These are phyloP conservation scores for Nicotiana obtusifolia DNA, from an alignment of 257 asterid genomes.

Conservation along the genomic window DNA sequence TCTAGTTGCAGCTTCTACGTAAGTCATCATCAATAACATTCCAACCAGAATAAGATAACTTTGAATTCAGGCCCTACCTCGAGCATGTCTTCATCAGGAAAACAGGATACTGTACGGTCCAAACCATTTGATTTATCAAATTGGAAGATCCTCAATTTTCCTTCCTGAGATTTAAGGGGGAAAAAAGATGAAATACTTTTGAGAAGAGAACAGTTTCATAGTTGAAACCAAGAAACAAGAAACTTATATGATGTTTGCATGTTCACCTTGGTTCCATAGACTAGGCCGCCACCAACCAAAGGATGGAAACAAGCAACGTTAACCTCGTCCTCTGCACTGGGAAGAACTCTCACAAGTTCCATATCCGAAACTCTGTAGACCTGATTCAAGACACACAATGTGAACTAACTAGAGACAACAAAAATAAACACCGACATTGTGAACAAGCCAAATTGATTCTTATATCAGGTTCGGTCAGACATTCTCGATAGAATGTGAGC, in stretches of 20 bases:
- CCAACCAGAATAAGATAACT: background rate
- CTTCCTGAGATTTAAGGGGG: slow-evolving; percentile 56
- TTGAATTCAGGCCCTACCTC: slow-evolving; percentile 47
- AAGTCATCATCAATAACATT: background rate
- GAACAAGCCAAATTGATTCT: background rate
- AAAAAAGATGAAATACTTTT: background rate
- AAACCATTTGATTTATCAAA: slow-evolving; percentile 51
- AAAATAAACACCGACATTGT: background rate
- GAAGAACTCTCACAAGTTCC: slow-evolving; percentile 96
- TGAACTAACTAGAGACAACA: slow-evolving; percentile 12
- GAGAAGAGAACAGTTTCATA: background rate
- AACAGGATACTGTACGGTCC: slow-evolving; percentile 32
- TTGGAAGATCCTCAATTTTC: slow-evolving; percentile 87
- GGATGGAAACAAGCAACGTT: slow-evolving; percentile 98
- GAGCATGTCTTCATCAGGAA: slow-evolving; percentile 55
- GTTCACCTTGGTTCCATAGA: slow-evolving; percentile 90
- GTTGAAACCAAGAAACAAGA: background rate
- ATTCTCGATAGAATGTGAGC: background rate
- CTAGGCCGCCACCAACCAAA: slow-evolving; percentile 90
- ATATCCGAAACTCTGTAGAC: slow-evolving; percentile 84
- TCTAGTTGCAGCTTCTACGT: background rate
- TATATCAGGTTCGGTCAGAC: background rate
- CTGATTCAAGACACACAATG: slow-evolving; percentile 30
- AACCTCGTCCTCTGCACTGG: slow-evolving; percentile 98
- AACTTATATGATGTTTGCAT: background rate